A percentile compares a stretch with the other conserved stretches of the same genome.
Conservation (phyloP, 768 basidiomycete species). For the Leccinum variicolor region DNA sequence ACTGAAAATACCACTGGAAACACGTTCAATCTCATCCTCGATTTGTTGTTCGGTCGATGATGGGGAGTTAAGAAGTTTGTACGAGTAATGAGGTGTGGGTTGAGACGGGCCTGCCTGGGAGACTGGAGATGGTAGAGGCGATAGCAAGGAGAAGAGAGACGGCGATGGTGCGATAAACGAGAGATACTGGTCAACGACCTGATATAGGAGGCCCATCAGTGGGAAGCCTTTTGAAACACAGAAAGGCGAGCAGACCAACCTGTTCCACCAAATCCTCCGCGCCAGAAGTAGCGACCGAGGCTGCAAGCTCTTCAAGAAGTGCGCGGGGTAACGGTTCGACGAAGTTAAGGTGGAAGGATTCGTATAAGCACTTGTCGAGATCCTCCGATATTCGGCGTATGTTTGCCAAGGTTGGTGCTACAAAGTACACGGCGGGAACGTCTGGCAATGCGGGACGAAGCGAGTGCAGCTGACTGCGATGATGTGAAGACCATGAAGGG, state of each 20-base stretch:
- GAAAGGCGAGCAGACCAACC: conserved; percentile 36
- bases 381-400: conserved; percentile 91
- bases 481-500: conserved; percentile 1
- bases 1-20: conserved; percentile 88
- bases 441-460: conserved; percentile 86
- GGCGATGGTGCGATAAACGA: conserved; percentile 94
- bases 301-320: conserved; percentile 90
- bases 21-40: conserved; percentile 88
- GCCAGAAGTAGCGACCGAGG: conserved; percentile 78
- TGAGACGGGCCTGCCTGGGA: conserved; percentile 34
- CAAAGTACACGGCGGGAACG: conserved; percentile 96
- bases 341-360: conserved; percentile 93
- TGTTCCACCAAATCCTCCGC: conserved; percentile 80
- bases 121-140: conserved; percentile 44
- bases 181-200: conserved; percentile 96
- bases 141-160: conserved; percentile 86
- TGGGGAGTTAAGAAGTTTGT: conserved; percentile 88
- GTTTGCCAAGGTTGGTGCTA: conserved; percentile 84
- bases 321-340: conserved; percentile 88
- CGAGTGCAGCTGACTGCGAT: conserved; percentile 81
- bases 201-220: conserved; percentile 5
- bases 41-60: conserved; percentile 87
- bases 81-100: conserved; percentile 54
- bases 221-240: not conserved
- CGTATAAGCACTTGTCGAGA: conserved; percentile 84